phyloP scores from a whole-genome alignment of 2,329 filamentous ascomycete genomes.

The Diplodia scrobiculata region DNA sequence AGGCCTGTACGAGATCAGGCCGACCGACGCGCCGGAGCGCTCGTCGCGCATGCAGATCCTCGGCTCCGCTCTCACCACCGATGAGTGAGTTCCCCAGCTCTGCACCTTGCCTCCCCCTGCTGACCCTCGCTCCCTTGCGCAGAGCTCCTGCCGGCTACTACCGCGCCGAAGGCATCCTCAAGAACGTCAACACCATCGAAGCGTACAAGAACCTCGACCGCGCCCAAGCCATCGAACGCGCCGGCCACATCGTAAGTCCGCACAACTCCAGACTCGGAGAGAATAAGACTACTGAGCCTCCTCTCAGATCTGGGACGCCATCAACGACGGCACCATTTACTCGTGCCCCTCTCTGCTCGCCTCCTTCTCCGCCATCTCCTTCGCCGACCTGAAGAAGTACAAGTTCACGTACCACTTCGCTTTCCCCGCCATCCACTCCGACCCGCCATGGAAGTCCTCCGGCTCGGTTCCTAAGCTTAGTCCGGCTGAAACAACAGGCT shows the following conservation, averaged over 20 bases:
- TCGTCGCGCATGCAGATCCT: slow-evolving; percentile 90
- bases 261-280: neutral
- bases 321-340: slow-evolving; percentile 94
- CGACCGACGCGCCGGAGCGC: slow-evolving; percentile 68
- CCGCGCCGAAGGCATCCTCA: slow-evolving; percentile 89
- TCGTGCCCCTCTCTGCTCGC: slow-evolving; percentile 88
- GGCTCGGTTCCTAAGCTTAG: slow-evolving; percentile 54
- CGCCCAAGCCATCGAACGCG: slow-evolving; percentile 71
- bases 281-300: slow-evolving; percentile 19
- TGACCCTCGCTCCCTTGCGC: neutral
- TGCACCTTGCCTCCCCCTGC: neutral
- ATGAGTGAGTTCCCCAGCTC: slow-evolving; percentile 63
- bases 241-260: slow-evolving; percentile 70
- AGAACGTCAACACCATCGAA: slow-evolving; percentile 94
- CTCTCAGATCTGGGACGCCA: slow-evolving; percentile 93
- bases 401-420: slow-evolving; percentile 98
- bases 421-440: slow-evolving; percentile 89
- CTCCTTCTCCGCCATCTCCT: slow-evolving; percentile 86
- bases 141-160: slow-evolving; percentile 65
- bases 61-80: slow-evolving; percentile 79
- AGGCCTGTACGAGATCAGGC: slow-evolving; percentile 83
- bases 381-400: slow-evolving; percentile 96
- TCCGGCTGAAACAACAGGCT: slow-evolving; percentile 69
- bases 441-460: slow-evolving; percentile 70
- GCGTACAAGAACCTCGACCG: slow-evolving; percentile 88